Evolutionary conservation across 805 yeast species (phyloP).

Genomic region (Saccharomycopsis sp.): DNA sequence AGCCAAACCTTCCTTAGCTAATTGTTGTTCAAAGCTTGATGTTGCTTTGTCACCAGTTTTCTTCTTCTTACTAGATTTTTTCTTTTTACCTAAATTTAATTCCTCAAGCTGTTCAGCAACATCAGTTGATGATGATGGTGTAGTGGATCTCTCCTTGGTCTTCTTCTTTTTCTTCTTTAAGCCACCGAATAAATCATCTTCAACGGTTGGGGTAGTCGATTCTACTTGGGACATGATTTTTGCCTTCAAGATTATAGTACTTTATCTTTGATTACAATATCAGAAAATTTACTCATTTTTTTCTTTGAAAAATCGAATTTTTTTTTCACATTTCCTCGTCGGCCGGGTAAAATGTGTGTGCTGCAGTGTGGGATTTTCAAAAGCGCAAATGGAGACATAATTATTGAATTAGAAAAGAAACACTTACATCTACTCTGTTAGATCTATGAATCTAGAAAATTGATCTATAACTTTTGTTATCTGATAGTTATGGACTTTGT

Average conservation of each 20-base stretch:
- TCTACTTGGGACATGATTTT: neutral
- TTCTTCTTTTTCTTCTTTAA: slow-evolving; percentile 84
- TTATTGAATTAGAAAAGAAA: no score
- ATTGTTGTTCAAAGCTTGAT: slow-evolving; percentile 80
- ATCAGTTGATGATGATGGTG: slow-evolving; percentile 26
- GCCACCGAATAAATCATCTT: slow-evolving; percentile 68
- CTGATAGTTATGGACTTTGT: no score
- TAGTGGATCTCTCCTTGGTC: slow-evolving; percentile 30
- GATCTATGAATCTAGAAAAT: no score
- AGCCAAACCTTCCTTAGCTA: slow-evolving; percentile 84
- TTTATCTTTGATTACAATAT: no score
- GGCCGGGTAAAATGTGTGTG: no score
- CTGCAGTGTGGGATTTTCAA: no score
- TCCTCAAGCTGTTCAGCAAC: slow-evolving; percentile 24
- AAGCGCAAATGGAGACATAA: no score
- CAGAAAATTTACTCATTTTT: no score
- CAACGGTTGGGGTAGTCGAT: slow-evolving; percentile 19
- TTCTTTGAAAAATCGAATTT: no score
- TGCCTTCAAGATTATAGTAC: neutral
- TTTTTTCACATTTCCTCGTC: no score
- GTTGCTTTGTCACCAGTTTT: slow-evolving; percentile 51
- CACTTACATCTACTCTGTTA: no score
- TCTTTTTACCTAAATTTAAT: slow-evolving; percentile 28
- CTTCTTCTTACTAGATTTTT: slow-evolving; percentile 67
- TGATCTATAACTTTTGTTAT: no score